phyloP scores from a whole-genome alignment of 1,284 basidiomycete genomes.

The Meripilus lineatus region DNA sequence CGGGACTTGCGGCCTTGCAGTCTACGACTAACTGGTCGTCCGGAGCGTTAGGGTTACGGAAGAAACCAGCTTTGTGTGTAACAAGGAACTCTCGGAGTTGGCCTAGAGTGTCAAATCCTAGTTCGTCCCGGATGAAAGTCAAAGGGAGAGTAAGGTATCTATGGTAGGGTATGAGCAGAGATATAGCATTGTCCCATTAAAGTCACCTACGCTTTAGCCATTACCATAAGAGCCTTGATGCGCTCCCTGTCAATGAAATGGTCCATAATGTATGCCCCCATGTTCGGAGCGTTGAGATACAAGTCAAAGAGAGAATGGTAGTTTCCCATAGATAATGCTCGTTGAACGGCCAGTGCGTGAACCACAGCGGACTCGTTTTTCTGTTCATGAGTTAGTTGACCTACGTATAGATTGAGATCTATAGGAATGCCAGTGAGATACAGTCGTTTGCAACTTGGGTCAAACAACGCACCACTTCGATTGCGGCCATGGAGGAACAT shows the following conservation, averaged over 20 bases:
- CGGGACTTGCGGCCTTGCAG: slow-evolving; percentile 52
- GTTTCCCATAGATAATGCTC: slow-evolving; percentile 88
- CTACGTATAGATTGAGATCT: slow-evolving; percentile 96
- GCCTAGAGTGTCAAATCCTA: slow-evolving; percentile 74
- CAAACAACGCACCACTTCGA: slow-evolving; percentile 68
- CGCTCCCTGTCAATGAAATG: slow-evolving; percentile 95
- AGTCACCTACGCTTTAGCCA: slow-evolving; percentile 82
- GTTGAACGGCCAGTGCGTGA: slow-evolving; percentile 89
- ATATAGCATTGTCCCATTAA: slow-evolving; percentile 9
- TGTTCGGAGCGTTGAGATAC: slow-evolving; percentile 86
- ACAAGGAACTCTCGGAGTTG: slow-evolving; percentile 70
- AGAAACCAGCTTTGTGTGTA: slow-evolving; percentile 67
- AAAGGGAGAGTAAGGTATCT: slow-evolving; percentile 84
- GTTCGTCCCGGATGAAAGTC: slow-evolving; percentile 71
- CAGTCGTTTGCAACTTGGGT: slow-evolving; percentile 5
- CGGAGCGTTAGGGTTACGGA: slow-evolving; percentile 56
- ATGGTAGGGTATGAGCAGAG: slow-evolving; percentile 10
- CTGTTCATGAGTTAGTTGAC: slow-evolving; percentile 90
- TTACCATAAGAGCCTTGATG: slow-evolving; percentile 80
- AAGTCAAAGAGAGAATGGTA: slow-evolving; percentile 90
- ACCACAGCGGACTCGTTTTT: slow-evolving; percentile 76
- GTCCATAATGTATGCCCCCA: slow-evolving; percentile 99
- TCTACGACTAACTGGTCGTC: slow-evolving; percentile 62
- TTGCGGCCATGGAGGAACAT: slow-evolving; percentile 95
- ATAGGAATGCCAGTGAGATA: slow-evolving; percentile 6